Conservation (phyloP, 345 rosid genomes). For the Gossypium ekmanianum region DNA sequence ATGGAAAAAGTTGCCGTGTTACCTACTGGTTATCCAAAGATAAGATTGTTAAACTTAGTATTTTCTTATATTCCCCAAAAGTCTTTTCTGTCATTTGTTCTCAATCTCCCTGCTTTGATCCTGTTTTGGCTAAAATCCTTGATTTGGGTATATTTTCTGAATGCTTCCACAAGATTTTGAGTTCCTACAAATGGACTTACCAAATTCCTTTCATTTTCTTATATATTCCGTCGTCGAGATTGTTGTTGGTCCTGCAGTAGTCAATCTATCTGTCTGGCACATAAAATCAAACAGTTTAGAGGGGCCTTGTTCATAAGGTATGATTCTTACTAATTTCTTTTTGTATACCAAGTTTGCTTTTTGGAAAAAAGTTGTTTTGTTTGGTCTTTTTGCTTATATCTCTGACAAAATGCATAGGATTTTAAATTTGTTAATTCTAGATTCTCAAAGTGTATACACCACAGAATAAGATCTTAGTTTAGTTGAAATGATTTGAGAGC, state of each 20-base stretch:
- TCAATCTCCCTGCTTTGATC: not conserved
- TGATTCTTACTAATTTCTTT: not conserved
- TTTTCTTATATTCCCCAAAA: not conserved
- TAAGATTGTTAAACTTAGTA: not conserved
- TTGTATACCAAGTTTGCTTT: not conserved
- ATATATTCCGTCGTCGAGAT: not conserved
- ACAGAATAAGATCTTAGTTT: not conserved
- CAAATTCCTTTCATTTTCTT: not conserved
- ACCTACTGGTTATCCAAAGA: not conserved
- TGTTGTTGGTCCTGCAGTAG: not conserved
- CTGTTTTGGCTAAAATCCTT: not conserved
- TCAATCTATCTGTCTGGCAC: not conserved
- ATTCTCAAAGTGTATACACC: not conserved
- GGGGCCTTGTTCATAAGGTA: constrained; percentile 6
- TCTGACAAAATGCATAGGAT: not conserved
- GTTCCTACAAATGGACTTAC: not conserved
- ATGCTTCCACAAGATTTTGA: not conserved
- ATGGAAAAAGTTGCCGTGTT: not conserved
- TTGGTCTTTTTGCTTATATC: not conserved
- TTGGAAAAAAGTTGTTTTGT: not conserved
- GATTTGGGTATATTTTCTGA: not conserved
- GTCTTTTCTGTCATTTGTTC: too few species aligned
- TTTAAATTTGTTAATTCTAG: not conserved
- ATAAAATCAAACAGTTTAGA: constrained; percentile 3
- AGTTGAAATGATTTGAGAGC: not conserved